Evolutionary conservation across 306 rosid genomes (phyloP).

Genomic region (Fagus sylvatica): DNA sequence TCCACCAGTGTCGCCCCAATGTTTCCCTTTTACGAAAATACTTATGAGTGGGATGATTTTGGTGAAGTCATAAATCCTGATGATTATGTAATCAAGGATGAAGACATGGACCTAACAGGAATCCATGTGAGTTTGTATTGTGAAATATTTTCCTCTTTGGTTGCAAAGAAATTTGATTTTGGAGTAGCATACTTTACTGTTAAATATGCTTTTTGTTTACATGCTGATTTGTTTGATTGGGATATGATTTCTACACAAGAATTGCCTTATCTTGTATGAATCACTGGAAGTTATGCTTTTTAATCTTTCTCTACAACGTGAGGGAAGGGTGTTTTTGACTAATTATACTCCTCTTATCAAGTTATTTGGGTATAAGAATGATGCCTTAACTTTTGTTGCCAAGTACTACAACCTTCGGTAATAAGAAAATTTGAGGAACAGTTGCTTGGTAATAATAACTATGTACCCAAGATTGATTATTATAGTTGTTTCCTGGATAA

Average conservation of each 20-base stretch:
- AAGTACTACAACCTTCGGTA: background rate
- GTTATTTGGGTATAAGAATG: background rate
- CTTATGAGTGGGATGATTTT: slow-evolving; percentile 90
- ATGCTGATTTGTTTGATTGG: background rate
- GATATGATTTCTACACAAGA: background rate
- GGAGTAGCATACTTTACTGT: background rate
- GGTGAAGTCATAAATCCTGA: slow-evolving; percentile 99
- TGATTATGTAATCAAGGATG: slow-evolving; percentile 91
- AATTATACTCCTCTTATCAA: background rate
- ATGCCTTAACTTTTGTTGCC: background rate
- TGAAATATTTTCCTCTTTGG: slow-evolving; percentile 17
- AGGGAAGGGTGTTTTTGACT: background rate
- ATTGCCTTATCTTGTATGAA: background rate
- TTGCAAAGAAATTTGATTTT: background rate
- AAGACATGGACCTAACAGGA: slow-evolving; percentile 76
- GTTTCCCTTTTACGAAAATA: slow-evolving; percentile 81
- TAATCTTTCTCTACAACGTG: background rate
- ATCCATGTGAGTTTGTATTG: slow-evolving; percentile 54
- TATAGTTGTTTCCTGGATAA: background rate
- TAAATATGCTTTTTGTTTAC: background rate
- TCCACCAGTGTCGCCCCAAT: slow-evolving; percentile 80
- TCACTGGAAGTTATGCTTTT: background rate
- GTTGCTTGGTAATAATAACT: background rate
- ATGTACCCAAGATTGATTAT: background rate
- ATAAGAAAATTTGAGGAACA: background rate